Conservation (phyloP, 2,329 filamentous ascomycete genomes). For the Ophiognomonia clavigignenti-juglandacearum region DNA sequence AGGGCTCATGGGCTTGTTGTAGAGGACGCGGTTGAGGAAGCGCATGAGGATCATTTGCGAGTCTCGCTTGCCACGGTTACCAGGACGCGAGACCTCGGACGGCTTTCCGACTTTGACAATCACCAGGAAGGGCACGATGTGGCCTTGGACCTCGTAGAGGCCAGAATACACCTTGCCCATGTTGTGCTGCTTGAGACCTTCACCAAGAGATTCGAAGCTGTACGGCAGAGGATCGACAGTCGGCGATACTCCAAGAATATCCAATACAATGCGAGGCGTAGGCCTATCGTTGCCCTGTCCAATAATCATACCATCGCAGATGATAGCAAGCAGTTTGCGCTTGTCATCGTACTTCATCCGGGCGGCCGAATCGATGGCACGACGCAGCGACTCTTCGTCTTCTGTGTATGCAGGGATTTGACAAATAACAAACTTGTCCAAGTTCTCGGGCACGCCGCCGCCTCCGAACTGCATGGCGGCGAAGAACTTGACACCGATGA, state of each 20-base stretch:
- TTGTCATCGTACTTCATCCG: constrained; percentile 98
- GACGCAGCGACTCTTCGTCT: constrained; percentile 93
- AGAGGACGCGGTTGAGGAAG: constrained; percentile 98
- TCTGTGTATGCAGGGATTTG: constrained; percentile 98
- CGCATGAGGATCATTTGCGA: constrained; percentile 98
- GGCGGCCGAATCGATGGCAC: constrained; percentile 93
- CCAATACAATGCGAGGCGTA: constrained; percentile 90
- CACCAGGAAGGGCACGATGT: constrained; percentile 96
- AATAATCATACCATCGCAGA: constrained; percentile 99
- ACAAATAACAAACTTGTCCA: constrained; percentile 98
- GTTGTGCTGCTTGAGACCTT: constrained; percentile 96
- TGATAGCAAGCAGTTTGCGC: constrained; percentile 85
- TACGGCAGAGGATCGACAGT: constrained; percentile 91
- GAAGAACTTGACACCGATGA: constrained; percentile 95
- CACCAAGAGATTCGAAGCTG: constrained; percentile 93
- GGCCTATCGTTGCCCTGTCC: constrained; percentile 96
- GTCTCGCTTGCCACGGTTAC: constrained; percentile 98
- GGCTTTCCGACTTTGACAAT: constrained; percentile 97
- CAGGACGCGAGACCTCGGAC: constrained; percentile 88
- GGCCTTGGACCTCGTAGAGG: constrained; percentile 93
- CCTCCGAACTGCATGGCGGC: constrained; percentile 90
- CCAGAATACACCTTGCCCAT: constrained; percentile 99
- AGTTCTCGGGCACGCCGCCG: constrained; percentile 88
- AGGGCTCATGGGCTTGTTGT: constrained; percentile 93
- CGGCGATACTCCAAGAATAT: constrained; percentile 93